These are phyloP conservation scores for Gardenia jasminoides DNA, from an alignment of 257 asterid genomes.

Conservation along the genomic window DNA sequence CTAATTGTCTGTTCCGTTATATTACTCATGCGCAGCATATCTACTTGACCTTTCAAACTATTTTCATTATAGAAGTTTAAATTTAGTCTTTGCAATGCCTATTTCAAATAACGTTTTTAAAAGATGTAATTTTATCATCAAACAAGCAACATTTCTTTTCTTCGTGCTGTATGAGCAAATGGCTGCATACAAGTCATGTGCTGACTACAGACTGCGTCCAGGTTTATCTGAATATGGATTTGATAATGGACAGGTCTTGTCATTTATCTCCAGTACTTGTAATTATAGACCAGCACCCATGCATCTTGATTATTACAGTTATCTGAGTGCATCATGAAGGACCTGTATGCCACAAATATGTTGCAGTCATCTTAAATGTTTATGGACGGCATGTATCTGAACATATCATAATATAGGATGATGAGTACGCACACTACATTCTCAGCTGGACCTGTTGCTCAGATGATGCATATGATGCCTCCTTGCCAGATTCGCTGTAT, in stretches of 20 bases:
- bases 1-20: background rate
- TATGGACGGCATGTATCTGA: too few species aligned
- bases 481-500: too few species aligned
- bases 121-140: background rate
- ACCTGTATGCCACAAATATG: background rate
- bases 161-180: background rate
- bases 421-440: too few species aligned
- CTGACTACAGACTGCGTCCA: background rate
- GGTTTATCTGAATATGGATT: background rate
- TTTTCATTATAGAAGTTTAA: too few species aligned
- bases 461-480: too few species aligned
- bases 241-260: background rate
- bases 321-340: too few species aligned
- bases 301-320: background rate
- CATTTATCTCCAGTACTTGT: background rate
- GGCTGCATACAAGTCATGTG: background rate
- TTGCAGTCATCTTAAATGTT: background rate
- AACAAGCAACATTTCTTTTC: background rate
- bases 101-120: too few species aligned
- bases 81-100: background rate
- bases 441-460: too few species aligned
- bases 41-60: background rate
- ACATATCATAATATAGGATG: too few species aligned
- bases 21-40: too few species aligned
- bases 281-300: background rate